Evolutionary conservation across 2,329 filamentous ascomycete species (phyloP).

Genomic region (Fusarium keratoplasticum): DNA sequence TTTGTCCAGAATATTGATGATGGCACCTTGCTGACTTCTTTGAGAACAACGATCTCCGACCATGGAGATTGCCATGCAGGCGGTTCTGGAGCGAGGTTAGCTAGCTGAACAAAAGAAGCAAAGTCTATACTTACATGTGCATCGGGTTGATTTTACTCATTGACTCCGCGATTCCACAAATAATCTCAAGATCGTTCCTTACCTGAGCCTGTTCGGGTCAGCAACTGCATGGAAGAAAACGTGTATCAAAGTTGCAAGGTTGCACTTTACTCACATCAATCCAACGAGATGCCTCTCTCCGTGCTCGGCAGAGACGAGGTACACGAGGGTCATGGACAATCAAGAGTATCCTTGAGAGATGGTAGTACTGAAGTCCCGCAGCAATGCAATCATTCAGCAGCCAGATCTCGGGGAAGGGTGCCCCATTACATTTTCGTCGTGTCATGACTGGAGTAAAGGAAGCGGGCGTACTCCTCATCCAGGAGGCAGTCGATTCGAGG

Average conservation of each 20-base stretch:
- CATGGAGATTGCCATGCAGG: constrained; percentile 42
- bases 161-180: constrained; percentile 43
- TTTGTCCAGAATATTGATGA: constrained; percentile 21
- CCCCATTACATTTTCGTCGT: neutral
- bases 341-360: constrained; percentile 44
- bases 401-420: constrained; percentile 41
- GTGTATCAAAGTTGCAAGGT: neutral
- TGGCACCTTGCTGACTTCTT: constrained; percentile 15
- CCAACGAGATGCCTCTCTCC: constrained; percentile 18
- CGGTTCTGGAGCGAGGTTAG: constrained; percentile 12
- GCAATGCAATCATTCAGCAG: constrained; percentile 41
- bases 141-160: constrained; percentile 35
- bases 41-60: constrained; percentile 48
- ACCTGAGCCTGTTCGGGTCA: constrained; percentile 30
- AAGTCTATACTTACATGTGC: constrained; percentile 33
- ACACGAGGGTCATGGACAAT: constrained; percentile 41
- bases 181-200: constrained; percentile 38
- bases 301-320: constrained; percentile 37
- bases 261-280: constrained; percentile 22
- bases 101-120: no score
- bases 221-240: neutral
- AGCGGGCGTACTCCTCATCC: constrained; percentile 40
- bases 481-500: constrained; percentile 31
- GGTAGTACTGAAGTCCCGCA: constrained; percentile 44
- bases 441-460: constrained; percentile 42